A percentile compares a stretch with the other conserved stretches of the same genome.
Conservation (phyloP, 2,329 filamentous ascomycete genomes). For the Fusarium graminum region DNA sequence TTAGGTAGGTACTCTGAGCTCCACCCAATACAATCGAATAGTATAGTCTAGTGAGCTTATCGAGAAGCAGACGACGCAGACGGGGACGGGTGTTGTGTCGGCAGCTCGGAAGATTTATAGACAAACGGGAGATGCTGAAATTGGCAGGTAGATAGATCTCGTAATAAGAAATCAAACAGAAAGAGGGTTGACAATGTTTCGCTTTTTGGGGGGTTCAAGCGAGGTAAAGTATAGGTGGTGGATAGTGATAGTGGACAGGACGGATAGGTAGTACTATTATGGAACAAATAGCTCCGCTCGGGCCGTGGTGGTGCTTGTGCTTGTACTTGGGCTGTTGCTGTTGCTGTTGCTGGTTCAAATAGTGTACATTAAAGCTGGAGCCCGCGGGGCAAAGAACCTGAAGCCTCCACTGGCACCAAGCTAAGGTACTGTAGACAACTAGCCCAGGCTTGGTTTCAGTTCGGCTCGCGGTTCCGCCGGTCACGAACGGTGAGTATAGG, state of each 20-base stretch:
- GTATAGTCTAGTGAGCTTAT: slow-evolving; percentile 30
- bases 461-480: slow-evolving; percentile 45
- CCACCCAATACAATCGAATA: slow-evolving; percentile 38
- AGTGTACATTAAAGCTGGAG: slow-evolving; percentile 23
- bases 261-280: slow-evolving; percentile 11
- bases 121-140: slow-evolving; percentile 15
- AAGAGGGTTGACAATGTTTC: slow-evolving; percentile 28
- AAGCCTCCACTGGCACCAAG: slow-evolving; percentile 4
- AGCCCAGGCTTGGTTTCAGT: slow-evolving; percentile 50
- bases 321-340: neutral
- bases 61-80: slow-evolving; percentile 19
- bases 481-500: slow-evolving; percentile 48
- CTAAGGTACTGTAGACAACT: neutral
- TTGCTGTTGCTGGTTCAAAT: slow-evolving; percentile 43
- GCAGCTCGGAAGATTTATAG: slow-evolving; percentile 23
- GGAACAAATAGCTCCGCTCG: slow-evolving; percentile 46
- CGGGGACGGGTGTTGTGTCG: neutral
- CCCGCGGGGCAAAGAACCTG: slow-evolving; percentile 43
- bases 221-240: slow-evolving; percentile 18
- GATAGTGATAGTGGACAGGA: slow-evolving; percentile 13
- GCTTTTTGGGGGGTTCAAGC: slow-evolving; percentile 3
- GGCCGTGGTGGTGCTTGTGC: slow-evolving; percentile 41
- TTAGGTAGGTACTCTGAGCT: slow-evolving; percentile 35
- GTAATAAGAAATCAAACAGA: slow-evolving; percentile 1
- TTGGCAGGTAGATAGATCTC: slow-evolving; percentile 7